Evolutionary conservation across 129 eudicot species (phyloP).

Genomic region (Heracleum sosnowskyi): DNA sequence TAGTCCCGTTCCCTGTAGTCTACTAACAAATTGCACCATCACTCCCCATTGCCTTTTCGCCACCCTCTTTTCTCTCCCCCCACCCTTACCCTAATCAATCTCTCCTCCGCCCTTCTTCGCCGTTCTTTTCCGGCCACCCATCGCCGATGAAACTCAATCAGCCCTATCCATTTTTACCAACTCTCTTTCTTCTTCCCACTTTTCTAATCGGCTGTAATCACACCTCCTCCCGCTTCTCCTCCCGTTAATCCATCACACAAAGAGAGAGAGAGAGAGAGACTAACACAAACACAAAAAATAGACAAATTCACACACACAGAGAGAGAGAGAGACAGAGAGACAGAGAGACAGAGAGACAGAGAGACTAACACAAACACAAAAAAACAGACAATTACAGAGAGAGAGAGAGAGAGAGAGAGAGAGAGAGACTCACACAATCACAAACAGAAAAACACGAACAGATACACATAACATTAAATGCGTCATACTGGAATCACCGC

Average conservation of each 20-base stretch:
- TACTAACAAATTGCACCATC: neutral
- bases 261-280: no score
- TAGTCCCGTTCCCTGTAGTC: neutral
- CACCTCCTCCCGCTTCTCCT: constrained; percentile 89
- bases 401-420: neutral
- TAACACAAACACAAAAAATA: neutral
- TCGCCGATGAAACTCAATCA: neutral
- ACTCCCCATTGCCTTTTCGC: neutral
- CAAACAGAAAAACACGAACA: neutral
- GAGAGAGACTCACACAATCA: neutral
- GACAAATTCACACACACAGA: no score
- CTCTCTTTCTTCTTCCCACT: constrained; percentile 18
- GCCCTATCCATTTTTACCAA: constrained; percentile 1
- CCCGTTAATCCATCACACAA: constrained; percentile 32
- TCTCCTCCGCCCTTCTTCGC: neutral
- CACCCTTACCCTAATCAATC: neutral
- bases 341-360: no score
- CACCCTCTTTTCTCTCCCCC: neutral
- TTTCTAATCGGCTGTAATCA: constrained; percentile 82
- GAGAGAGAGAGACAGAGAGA: no score
- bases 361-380: neutral
- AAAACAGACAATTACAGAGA: constrained; percentile 9
- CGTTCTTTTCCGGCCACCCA: neutral
- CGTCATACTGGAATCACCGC: neutral
- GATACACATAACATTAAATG: neutral